Percentiles rank a stretch among this genome's conserved stretches.
phyloP scores from a whole-genome alignment of 805 yeast genomes.

The Wickerhamomyces bovis region DNA sequence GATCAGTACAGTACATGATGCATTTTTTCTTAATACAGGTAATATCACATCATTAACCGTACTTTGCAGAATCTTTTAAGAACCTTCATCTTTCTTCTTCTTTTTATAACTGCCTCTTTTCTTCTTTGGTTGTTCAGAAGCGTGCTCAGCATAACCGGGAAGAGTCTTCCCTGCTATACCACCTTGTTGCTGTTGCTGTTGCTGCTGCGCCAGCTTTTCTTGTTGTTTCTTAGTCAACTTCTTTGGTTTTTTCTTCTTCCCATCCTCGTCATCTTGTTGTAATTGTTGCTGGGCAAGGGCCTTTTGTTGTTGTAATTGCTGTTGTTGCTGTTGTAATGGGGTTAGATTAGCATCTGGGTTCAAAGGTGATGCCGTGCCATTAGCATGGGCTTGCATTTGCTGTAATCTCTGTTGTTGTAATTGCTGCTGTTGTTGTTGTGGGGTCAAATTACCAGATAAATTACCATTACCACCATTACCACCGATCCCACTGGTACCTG shows the following conservation, averaged over 20 bases:
- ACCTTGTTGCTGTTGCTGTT: constrained; percentile 5
- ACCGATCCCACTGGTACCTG: constrained; percentile 13
- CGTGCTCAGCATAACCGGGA: constrained; percentile 14
- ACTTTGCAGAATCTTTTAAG: background rate
- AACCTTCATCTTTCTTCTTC: constrained; percentile 15
- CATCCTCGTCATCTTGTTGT: constrained; percentile 21
- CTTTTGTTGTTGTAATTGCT: constrained; percentile 20
- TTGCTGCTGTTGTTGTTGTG: constrained; percentile 27
- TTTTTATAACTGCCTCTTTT: constrained; percentile 25
- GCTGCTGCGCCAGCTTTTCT: constrained; percentile 6
- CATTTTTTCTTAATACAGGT: background rate
- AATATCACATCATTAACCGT: background rate
- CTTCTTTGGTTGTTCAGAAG: constrained; percentile 18
- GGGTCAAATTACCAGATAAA: constrained; percentile 14
- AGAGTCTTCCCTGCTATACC: constrained; percentile 25
- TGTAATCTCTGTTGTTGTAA: constrained; percentile 27
- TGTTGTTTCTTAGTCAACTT: constrained; percentile 16
- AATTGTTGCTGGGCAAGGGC: constrained; percentile 24
- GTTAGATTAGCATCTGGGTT: constrained; percentile 1
- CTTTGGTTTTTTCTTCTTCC: constrained; percentile 15
- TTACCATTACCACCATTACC: background rate
- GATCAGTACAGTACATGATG: background rate
- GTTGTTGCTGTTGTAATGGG: constrained; percentile 16
- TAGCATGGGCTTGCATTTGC: constrained; percentile 23
- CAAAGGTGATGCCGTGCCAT: background rate